Evolutionary conservation across 495 filamentous ascomycete species (phyloP).

Genomic region (Xylaria flabelliformis): DNA sequence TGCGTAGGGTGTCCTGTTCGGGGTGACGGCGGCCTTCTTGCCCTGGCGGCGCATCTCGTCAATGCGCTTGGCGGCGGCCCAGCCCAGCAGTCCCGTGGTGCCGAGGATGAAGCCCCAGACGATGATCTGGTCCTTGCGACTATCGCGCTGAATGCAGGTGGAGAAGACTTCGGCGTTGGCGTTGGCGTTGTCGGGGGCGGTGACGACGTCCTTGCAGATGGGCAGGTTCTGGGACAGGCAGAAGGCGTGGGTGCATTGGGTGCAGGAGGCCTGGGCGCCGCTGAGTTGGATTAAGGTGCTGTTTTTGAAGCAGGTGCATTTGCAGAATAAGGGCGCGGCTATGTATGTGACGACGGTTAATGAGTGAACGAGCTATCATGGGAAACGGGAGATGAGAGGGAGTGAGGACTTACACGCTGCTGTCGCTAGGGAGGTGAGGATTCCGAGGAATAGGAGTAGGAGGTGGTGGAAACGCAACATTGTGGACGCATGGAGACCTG

Average conservation of each 20-base stretch:
- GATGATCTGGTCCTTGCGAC: slow-evolving; percentile 85
- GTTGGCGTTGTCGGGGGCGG: too few relatives aligned
- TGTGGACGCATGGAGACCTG: neutral
- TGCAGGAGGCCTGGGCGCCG: slow-evolving; percentile 64
- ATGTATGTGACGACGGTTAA: neutral
- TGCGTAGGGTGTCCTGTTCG: slow-evolving; percentile 5
- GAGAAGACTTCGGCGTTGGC: slow-evolving; percentile 87
- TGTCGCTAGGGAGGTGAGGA: slow-evolving; percentile 39
- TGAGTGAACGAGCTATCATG: neutral
- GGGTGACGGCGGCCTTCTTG: slow-evolving; percentile 26
- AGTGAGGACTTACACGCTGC: slow-evolving; percentile 44
- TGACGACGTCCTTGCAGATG: slow-evolving; percentile 80
- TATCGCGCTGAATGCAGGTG: slow-evolving; percentile 93
- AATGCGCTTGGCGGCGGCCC: slow-evolving; percentile 68
- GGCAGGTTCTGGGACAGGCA: slow-evolving; percentile 84
- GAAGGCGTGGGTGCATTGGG: slow-evolving; percentile 89
- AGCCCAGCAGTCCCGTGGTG: slow-evolving; percentile 80
- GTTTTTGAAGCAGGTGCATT: slow-evolving; percentile 94
- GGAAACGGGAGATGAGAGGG: too few relatives aligned
- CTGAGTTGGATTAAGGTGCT: slow-evolving; percentile 82
- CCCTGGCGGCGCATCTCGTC: slow-evolving; percentile 66
- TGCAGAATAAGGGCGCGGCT: slow-evolving; percentile 87
- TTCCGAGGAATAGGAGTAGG: slow-evolving; percentile 40
- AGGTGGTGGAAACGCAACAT: slow-evolving; percentile 46
- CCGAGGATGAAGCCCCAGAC: slow-evolving; percentile 91